Base-by-base conservation (phyloP, 1,284 basidiomycete species). In the Puccinia sorghi region DNA sequence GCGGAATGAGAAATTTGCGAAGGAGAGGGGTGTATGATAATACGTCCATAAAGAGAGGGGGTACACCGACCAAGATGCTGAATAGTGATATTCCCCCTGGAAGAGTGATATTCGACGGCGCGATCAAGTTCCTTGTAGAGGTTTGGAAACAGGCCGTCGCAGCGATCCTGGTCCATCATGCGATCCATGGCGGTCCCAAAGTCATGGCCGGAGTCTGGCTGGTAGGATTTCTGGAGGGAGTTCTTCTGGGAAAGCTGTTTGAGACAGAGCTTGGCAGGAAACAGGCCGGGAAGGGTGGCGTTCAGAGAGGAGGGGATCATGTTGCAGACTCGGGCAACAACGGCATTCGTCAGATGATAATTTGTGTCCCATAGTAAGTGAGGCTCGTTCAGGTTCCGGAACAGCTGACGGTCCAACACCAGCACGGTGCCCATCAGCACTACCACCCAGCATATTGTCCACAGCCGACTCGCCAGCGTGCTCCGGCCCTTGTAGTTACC, bases 41-140 rank as follows among this genome's bases (percentile, higher is more conserved):
- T n/a, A 43, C 32, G 4, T 32, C 32, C 32, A 32, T 27, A 17
- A 22, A n/a, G 43, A n/a, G 8, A 20, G 27, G 25, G 50, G 17
- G 15, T 43, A 22, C 22, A 67, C 73, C 13, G 57, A 77, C 74
- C 64, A n/a, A 77, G 74, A 27, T 77, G 64, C 8, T 77, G 50
- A 12, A 46, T 39, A 25, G 64, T 69, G 32, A 77, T 41, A 17
- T 75, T 75, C 3, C 39, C 50, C 3, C 64, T 39, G 17, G 64
- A 46, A 5, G 50, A 54, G 27, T 59, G 39, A 37, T 77, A 77
- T 25, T 57, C 41, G 25, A 67, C 64, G 9, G 64, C 63, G 15
- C 74, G 63, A 41, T 69, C 52, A 20, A 77, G 52, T 69, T 77
- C 74, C 12, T 69, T n/a, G 17, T 69, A 69, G 9, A 69, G 64